Evolutionary conservation across 2,329 filamentous ascomycete genomes (phyloP).

Genomic region (Didymella lethalis): DNA sequence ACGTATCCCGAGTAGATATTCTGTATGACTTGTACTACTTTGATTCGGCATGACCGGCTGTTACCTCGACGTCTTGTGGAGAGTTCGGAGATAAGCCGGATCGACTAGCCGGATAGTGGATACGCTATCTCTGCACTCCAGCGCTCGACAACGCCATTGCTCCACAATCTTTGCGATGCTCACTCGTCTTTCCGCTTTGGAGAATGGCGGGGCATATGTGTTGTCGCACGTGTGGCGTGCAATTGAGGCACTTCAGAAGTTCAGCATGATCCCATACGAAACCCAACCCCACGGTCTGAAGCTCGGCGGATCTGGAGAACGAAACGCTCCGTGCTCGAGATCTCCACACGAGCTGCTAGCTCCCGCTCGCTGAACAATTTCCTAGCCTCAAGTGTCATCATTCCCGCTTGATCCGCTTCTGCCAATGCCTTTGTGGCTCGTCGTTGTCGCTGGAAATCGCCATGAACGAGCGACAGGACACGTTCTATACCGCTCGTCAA

Average conservation of each 20-base stretch:
- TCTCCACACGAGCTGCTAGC: constrained; percentile 7
- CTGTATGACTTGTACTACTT: constrained; percentile 2
- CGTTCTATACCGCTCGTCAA: constrained; percentile 12
- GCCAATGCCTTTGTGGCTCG: constrained; percentile 2
- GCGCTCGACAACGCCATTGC: constrained; percentile 12
- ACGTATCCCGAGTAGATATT: constrained; percentile 3
- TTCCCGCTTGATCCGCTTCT: not conserved
- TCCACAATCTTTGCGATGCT: constrained; percentile 16
- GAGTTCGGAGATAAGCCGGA: constrained; percentile 14
- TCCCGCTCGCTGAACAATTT: constrained; percentile 1
- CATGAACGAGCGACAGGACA: constrained; percentile 19
- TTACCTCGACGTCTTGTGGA: not conserved
- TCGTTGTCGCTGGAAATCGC: not conserved
- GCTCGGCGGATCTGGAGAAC: not conserved
- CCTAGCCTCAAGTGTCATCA: constrained; percentile 1
- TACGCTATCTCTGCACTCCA: constrained; percentile 13
- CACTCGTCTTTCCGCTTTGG: constrained; percentile 14
- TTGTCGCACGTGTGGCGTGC: not conserved
- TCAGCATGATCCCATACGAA: not conserved
- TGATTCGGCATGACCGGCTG: not conserved
- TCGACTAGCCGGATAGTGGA: constrained; percentile 15
- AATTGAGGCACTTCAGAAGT: not conserved
- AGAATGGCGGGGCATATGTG: constrained; percentile 14
- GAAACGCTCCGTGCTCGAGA: constrained; percentile 1
- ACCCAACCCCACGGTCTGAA: not conserved